These are phyloP conservation scores for Sugiyamaella paludigena DNA, from an alignment of 1,139 yeast species.

Conservation along the genomic window DNA sequence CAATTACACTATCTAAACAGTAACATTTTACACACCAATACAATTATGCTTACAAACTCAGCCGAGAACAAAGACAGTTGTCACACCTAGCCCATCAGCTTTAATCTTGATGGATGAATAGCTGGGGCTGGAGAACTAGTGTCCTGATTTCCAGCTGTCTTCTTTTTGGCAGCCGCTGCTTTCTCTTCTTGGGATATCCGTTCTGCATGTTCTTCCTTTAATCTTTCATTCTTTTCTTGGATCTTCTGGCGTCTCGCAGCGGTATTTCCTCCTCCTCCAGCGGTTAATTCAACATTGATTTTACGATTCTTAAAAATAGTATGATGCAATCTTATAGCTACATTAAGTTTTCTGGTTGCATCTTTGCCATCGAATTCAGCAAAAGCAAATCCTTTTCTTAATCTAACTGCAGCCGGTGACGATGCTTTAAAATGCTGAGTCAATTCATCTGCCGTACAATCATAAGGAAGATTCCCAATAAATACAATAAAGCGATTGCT, in stretches of 20 bases:
- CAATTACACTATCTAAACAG: too few relatives aligned
- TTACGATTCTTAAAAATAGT: constrained; percentile 62
- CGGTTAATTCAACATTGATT: constrained; percentile 93
- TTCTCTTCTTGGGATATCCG: constrained; percentile 32
- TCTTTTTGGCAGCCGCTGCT: constrained; percentile 21
- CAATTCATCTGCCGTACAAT: constrained; percentile 59
- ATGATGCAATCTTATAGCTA: constrained; percentile 81
- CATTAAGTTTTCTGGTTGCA: constrained; percentile 67
- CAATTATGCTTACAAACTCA: background rate
- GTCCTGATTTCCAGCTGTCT: background rate
- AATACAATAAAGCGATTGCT: constrained; percentile 69
- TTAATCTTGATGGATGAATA: constrained; percentile 29
- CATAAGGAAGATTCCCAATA: constrained; percentile 90
- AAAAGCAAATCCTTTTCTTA: constrained; percentile 88
- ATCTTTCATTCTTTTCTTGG: constrained; percentile 71
- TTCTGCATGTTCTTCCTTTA: constrained; percentile 60
- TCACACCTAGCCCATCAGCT: constrained; percentile 9
- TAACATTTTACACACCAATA: too few relatives aligned
- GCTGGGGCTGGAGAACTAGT: constrained; percentile 12
- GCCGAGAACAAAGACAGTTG: background rate
- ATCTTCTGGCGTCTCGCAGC: constrained; percentile 66
- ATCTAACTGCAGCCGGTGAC: constrained; percentile 76
- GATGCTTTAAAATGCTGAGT: constrained; percentile 71
- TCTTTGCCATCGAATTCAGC: constrained; percentile 71
- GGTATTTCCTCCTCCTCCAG: constrained; percentile 97